phyloP scores from a whole-genome alignment of 2,329 filamentous ascomycete genomes.

The Cryphonectria nitschkei region DNA sequence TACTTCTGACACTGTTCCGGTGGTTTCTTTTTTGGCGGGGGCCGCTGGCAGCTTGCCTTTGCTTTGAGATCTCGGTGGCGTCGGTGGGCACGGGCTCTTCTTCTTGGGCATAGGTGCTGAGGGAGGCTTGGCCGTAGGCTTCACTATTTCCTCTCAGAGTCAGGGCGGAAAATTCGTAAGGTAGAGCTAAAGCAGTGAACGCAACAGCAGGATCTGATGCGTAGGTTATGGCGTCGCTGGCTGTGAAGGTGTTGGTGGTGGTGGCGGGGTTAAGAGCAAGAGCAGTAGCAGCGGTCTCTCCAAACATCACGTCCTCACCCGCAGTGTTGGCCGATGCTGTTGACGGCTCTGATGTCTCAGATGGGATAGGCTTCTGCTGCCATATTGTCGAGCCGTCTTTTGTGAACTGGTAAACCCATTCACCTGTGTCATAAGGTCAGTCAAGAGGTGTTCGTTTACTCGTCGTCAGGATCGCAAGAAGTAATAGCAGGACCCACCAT shows the following conservation, averaged over 20 bases:
- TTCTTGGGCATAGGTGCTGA: constrained; percentile 1
- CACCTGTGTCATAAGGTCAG: constrained; percentile 17
- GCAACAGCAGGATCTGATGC: constrained; percentile 1
- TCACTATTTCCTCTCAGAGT: constrained; percentile 20
- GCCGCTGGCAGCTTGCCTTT: constrained; percentile 6
- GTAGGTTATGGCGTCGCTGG: neutral
- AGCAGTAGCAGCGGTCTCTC: constrained; percentile 14
- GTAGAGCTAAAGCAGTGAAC: neutral
- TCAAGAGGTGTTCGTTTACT: neutral
- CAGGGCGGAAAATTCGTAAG: constrained; percentile 16
- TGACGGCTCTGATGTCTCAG: constrained; percentile 2
- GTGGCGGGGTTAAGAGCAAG: neutral
- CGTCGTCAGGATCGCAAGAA: neutral
- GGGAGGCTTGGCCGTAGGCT: constrained; percentile 8
- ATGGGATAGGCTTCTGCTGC: constrained; percentile 17
- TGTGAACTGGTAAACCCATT: constrained; percentile 25
- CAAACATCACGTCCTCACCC: constrained; percentile 23
- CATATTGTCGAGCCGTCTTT: constrained; percentile 24
- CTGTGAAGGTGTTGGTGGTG: neutral
- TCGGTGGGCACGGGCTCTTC: constrained; percentile 12
- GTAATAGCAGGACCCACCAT: constrained; percentile 4
- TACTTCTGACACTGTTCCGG: constrained; percentile 6
- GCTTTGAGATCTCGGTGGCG: constrained; percentile 7
- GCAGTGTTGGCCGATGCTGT: constrained; percentile 9
- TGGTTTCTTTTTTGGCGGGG: constrained; percentile 9